Evolutionary conservation across 2,329 filamentous ascomycete genomes (phyloP), one percentile per base, ranked within the genome.

Genomic region (Plectosphaerella cucumerina): DNA sequence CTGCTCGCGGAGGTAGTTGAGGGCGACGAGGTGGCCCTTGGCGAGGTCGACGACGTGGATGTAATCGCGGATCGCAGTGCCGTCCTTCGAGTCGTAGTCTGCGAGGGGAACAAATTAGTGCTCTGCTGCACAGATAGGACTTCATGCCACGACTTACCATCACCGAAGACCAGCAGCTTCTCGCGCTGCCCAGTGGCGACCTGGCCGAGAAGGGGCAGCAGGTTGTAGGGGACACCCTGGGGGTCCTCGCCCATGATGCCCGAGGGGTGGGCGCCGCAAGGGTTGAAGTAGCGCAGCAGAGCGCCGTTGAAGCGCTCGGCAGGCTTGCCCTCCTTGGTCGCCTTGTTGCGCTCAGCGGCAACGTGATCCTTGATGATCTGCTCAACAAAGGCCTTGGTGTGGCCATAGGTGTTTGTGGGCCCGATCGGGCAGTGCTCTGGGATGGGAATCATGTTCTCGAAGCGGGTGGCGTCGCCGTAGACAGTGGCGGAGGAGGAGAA

Each of bases 231-330:
- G 20, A 97, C 84, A 53, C 94, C 94, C 69, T 96, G 87, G 44
- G 94, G 94, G 71, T 99, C 94, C 76, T 99, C 94, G 60, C 94
- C 94, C 91, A 99, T 96, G 70, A 99, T 85, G 51, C 94, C 95
- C 63, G 84, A 93, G 45, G 95, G 94, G 72, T 99, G 94, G 51
- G 91, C 87, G 63, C 94, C 94, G 52, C 89, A 90, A 26, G 94
- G 94, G 80, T 99, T 99, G 79, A 99, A 99, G 77, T 99, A 99
- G 62, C 94, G 85, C 62, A 99, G 80, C 58, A 97, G 77, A 41
- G 93, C 94, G 51, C 83, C 94, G 70, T 97, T 97, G 90, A 90
- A 97, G 64, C 90, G 85, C 64, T 90, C 83, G 50, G 75, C 84
- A 26, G 83, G 78, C 72, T 93, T 86, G 56, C 88, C 89, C 15